Base-by-base conservation (phyloP, 805 yeast genomes). In the Candida caryicola region DNA sequence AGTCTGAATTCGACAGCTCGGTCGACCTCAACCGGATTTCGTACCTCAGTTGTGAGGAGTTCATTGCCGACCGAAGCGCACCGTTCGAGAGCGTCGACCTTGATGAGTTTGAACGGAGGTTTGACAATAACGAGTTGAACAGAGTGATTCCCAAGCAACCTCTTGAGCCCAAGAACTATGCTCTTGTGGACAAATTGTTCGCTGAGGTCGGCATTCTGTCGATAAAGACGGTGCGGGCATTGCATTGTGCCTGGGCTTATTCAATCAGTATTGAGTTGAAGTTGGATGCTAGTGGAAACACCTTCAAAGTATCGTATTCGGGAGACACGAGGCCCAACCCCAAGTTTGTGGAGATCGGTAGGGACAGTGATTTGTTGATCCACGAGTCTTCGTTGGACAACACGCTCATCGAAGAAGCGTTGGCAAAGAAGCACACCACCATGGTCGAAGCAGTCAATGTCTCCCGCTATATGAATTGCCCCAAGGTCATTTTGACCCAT, bases 321-420 rank as follows among this genome's bases (percentile, higher is more conserved):
- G 99, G 99, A 9, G 99, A 93, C 56, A 87, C 98, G 0, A 76
- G 97, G 51, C 99, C 99, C 0, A 81, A 79, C 46, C 53, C 64
- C 3, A 62, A 57, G 34, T 89, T 89, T 60, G 77, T 83, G 0
- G 69, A 64, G 2, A 74, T 86, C 37, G 98, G 96, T 1, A 43
- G 54, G 15, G 58, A 67, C 9, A 76, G 87, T 18, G 91, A 88
- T 54, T 58, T 93, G 34, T 69, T 93, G 41, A 81, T 93, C 34
- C 99, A 93, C 59, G 99, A 93, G 59, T 90, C 97, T 0, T 87
- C 99, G 0, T 74, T 93, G 44, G 96, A 87, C 40, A 86, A 88
- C 57, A 85, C 76, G 23, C 68, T 88, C 33, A 64, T 71, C 5
- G 80, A 76, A 37, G 97, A 89, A 57, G 99, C 99, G 0, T 60